Conservation (phyloP, 805 yeast genomes). For the Millerozyma miso region DNA sequence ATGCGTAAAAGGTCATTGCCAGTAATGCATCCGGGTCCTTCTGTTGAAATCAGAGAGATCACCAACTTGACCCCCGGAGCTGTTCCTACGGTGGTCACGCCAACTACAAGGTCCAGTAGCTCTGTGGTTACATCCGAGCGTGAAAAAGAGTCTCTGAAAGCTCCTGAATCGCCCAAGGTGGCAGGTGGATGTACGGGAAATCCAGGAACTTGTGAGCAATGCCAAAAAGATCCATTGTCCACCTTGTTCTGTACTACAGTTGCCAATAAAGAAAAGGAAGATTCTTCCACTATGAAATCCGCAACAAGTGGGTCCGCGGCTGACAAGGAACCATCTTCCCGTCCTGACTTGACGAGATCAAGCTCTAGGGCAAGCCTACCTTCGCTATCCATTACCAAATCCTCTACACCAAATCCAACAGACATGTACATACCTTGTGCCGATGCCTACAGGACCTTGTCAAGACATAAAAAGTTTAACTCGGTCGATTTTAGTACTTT, state of each 20-base stretch:
- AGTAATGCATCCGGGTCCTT: constrained; percentile 63
- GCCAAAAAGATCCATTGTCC: constrained; percentile 83
- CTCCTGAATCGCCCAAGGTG: constrained; percentile 10
- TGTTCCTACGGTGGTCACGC: constrained; percentile 29
- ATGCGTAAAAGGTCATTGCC: constrained; percentile 43
- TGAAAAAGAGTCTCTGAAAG: neutral
- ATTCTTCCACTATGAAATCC: neutral
- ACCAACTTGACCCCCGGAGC: constrained; percentile 37
- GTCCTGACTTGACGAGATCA: constrained; percentile 5
- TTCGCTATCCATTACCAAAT: constrained; percentile 13
- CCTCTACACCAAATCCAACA: constrained; percentile 16
- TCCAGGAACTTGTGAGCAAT: constrained; percentile 82
- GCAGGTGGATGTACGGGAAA: constrained; percentile 68
- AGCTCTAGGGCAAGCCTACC: constrained; percentile 13
- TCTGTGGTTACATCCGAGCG: constrained; percentile 10
- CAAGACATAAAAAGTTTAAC: constrained; percentile 74
- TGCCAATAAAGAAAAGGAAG: constrained; percentile 48
- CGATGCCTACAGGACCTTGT: constrained; percentile 83
- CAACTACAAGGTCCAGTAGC: constrained; percentile 12
- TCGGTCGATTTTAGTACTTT: constrained; percentile 69
- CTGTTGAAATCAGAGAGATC: constrained; percentile 47
- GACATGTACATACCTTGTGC: constrained; percentile 78
- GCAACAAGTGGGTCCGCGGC: neutral
- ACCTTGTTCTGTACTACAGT: constrained; percentile 85
- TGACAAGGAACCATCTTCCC: neutral